These are phyloP conservation scores for Solanum acaule DNA, from an alignment of 257 asterid genomes.

Conservation along the genomic window DNA sequence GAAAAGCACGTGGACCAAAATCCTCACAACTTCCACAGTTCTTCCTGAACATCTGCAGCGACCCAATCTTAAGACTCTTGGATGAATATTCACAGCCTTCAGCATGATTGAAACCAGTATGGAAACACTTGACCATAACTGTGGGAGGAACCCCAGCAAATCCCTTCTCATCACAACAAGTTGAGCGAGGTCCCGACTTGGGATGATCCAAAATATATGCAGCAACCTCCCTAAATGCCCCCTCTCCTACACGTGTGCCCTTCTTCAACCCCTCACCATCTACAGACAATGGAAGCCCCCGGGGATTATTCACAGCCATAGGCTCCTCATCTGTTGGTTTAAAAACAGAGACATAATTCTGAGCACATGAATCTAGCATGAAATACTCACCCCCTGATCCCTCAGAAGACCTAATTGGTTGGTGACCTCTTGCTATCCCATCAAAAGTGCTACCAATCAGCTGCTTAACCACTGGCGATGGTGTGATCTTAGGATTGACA, in stretches of 20 bases:
- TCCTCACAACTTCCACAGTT: constrained; percentile 81
- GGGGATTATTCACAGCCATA: constrained; percentile 70
- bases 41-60: constrained; percentile 67
- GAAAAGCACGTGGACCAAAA: constrained; percentile 58
- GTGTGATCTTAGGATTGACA: constrained; percentile 24
- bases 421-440: constrained; percentile 44
- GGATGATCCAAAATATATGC: constrained; percentile 73
- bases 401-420: constrained; percentile 50
- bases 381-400: constrained; percentile 77
- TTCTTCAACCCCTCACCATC: constrained; percentile 71
- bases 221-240: constrained; percentile 74
- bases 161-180: constrained; percentile 36
- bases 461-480: constrained; percentile 31
- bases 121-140: constrained; percentile 45
- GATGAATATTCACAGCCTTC: constrained; percentile 18
- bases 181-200: constrained; percentile 26
- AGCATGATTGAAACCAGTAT: constrained; percentile 33
- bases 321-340: constrained; percentile 81
- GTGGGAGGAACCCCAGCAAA: constrained; percentile 79
- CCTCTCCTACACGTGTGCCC: constrained; percentile 78
- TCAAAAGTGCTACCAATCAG: constrained; percentile 39
- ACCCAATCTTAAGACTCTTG: constrained; percentile 40
- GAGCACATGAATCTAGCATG: constrained; percentile 59
- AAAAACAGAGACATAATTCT: constrained; percentile 44
- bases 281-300: constrained; percentile 48